phyloP scores from a whole-genome alignment of 2,329 filamentous ascomycete species.

The Blastomyces percursus region DNA sequence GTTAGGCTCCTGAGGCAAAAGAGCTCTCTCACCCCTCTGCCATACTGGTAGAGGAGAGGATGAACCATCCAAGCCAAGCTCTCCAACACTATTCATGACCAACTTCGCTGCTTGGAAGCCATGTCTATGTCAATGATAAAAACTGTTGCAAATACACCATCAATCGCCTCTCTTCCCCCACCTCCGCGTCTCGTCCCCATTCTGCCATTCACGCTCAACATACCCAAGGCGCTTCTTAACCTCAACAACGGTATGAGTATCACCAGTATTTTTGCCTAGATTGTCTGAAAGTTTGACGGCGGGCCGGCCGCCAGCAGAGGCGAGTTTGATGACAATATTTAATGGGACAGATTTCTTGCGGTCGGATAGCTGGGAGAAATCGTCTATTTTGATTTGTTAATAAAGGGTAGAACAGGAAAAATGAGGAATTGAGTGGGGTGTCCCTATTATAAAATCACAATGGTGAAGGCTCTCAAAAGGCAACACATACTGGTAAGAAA shows the following conservation, averaged over 20 bases:
- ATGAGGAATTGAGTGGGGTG: neutral
- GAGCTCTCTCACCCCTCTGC: too few relatives aligned
- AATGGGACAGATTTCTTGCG: conserved; percentile 77
- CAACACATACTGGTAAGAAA: conserved; percentile 64
- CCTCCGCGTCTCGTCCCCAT: conserved; percentile 69
- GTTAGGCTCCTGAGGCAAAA: too few relatives aligned
- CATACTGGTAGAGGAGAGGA: too few relatives aligned
- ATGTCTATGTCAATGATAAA: neutral
- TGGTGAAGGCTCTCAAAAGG: neutral
- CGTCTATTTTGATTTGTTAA: conserved; percentile 43
- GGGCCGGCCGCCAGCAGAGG: conserved; percentile 65
- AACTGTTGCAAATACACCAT: neutral
- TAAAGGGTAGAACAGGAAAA: neutral
- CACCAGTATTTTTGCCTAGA: conserved; percentile 85
- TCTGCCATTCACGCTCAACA: conserved; percentile 69
- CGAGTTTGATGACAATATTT: conserved; percentile 97
- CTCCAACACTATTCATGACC: neutral
- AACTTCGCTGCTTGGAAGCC: neutral
- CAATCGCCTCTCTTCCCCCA: conserved; percentile 48
- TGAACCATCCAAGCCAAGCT: too few relatives aligned
- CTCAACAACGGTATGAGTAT: conserved; percentile 62
- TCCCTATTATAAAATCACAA: neutral
- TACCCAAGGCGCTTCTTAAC: conserved; percentile 85
- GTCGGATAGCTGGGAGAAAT: conserved; percentile 63
- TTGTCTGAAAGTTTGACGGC: conserved; percentile 94